A percentile compares a stretch with the other conserved stretches of the same genome.
These are phyloP conservation scores for Ambrosia trifida DNA, from an alignment of 129 eudicot genomes.

Conservation along the genomic window DNA sequence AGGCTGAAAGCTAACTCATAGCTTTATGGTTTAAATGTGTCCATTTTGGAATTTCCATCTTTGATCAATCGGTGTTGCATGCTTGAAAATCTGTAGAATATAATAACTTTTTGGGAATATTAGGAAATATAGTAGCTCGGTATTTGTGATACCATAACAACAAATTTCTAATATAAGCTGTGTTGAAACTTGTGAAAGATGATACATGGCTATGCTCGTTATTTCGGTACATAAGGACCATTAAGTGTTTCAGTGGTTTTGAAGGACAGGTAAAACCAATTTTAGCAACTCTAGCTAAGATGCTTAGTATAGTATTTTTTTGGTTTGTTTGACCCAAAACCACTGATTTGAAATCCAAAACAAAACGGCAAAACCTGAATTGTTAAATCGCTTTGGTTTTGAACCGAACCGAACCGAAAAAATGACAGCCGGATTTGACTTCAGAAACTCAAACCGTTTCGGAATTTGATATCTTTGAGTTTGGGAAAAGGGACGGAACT, in stretches of 20 bases:
- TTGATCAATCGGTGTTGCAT: background rate
- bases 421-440: background rate
- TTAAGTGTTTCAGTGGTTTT: background rate
- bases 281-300: conserved; percentile 3
- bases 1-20: conserved; percentile 4
- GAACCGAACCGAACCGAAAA: too few relatives aligned
- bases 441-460: background rate
- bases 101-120: background rate
- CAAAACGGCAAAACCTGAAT: background rate
- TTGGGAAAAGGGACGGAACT: too few relatives aligned
- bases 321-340: background rate
- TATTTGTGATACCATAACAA: background rate
- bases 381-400: background rate
- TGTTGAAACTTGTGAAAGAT: background rate
- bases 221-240: background rate
- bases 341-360: background rate
- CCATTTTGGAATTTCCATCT: conserved; percentile 5
- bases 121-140: conserved; percentile 12
- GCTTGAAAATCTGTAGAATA: background rate
- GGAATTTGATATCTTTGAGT: background rate
- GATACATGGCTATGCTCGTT: background rate
- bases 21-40: background rate
- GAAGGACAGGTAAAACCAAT: background rate
- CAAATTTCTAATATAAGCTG: background rate
- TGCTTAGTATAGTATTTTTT: background rate